phyloP scores from a whole-genome alignment of 768 basidiomycete genomes.

The Xerocomellus chrysenteron region DNA sequence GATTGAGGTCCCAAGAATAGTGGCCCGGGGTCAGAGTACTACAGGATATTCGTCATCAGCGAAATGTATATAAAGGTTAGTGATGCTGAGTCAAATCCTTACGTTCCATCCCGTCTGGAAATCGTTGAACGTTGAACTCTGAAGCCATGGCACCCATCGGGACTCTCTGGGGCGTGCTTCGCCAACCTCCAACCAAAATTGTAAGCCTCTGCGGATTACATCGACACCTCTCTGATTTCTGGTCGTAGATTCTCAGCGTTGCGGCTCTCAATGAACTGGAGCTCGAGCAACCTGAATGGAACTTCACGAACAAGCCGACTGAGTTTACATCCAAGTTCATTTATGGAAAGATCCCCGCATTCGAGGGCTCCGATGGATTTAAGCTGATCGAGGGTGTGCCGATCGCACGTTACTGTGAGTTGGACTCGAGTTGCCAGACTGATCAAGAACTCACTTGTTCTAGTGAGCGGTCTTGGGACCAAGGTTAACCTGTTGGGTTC shows the following conservation, averaged over 20 bases:
- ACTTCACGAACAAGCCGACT: slow-evolving; percentile 9
- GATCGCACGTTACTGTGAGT: slow-evolving; percentile 22
- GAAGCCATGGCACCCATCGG: slow-evolving; percentile 17
- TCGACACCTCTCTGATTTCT: background rate
- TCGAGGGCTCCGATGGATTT: slow-evolving; percentile 19
- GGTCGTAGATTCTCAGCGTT: slow-evolving; percentile 13
- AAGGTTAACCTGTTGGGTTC: slow-evolving; percentile 14
- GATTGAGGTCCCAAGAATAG: too few relatives aligned
- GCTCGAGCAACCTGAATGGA: slow-evolving; percentile 4
- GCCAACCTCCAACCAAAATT: slow-evolving; percentile 17
- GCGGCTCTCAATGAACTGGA: slow-evolving; percentile 17
- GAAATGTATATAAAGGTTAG: background rate
- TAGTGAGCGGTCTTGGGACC: slow-evolving; percentile 16
- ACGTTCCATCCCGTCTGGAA: background rate
- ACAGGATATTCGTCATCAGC: too few relatives aligned
- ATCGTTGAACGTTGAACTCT: background rate
- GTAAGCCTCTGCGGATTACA: background rate
- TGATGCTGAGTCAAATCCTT: background rate
- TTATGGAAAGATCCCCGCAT: slow-evolving; percentile 20
- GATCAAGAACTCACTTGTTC: background rate
- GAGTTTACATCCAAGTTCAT: slow-evolving; percentile 15
- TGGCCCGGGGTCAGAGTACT: too few relatives aligned
- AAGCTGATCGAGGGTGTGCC: slow-evolving; percentile 12
- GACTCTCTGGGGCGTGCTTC: slow-evolving; percentile 12
- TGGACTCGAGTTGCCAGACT: background rate